A percentile compares a stretch with the other conserved stretches of the same genome.
These are phyloP conservation scores for Phytophthora pisi DNA, from an alignment of 352 stramenopile genomes.

Conservation along the genomic window DNA sequence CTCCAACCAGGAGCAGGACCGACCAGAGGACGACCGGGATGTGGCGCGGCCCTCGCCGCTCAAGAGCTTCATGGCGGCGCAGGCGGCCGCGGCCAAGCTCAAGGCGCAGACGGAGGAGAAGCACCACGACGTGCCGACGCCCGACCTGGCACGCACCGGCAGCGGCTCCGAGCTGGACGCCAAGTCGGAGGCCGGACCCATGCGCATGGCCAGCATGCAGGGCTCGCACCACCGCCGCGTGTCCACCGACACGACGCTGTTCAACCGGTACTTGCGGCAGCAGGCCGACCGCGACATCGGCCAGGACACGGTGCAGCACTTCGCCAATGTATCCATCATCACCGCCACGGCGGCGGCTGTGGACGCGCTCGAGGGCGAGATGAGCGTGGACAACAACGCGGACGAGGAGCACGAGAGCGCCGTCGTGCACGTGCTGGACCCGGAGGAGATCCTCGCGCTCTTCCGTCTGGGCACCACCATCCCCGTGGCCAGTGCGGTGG, in stretches of 20 bases:
- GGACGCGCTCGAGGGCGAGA: constrained; percentile 36
- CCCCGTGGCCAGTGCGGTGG: constrained; percentile 52
- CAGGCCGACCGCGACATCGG: constrained; percentile 66
- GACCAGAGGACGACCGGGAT: constrained; percentile 18
- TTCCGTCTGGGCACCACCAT: constrained; percentile 55
- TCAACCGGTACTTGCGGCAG: constrained; percentile 63
- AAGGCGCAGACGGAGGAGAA: constrained; percentile 19
- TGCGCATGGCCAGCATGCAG: constrained; percentile 59
- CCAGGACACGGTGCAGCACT: constrained; percentile 60
- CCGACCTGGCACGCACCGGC: constrained; percentile 18
- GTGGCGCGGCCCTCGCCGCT: constrained; percentile 22
- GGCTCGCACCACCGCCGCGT: constrained; percentile 70
- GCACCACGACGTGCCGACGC: constrained; percentile 2
- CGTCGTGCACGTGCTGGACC: constrained; percentile 30
- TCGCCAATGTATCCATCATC: constrained; percentile 49
- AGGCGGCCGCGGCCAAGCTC: constrained; percentile 25
- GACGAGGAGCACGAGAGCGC: constrained; percentile 24
- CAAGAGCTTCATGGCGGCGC: constrained; percentile 36
- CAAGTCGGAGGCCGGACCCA: constrained; percentile 53
- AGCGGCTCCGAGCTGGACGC: constrained; percentile 29
- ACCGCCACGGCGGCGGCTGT: constrained; percentile 33
- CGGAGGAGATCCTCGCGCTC: constrained; percentile 30
- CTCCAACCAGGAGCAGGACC: constrained; percentile 39
- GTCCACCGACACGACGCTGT: constrained; percentile 75
- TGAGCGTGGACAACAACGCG: constrained; percentile 43